These are phyloP conservation scores for Thalassiosira livingstoniorum DNA, from an alignment of 352 stramenopile genomes.

Conservation along the genomic window DNA sequence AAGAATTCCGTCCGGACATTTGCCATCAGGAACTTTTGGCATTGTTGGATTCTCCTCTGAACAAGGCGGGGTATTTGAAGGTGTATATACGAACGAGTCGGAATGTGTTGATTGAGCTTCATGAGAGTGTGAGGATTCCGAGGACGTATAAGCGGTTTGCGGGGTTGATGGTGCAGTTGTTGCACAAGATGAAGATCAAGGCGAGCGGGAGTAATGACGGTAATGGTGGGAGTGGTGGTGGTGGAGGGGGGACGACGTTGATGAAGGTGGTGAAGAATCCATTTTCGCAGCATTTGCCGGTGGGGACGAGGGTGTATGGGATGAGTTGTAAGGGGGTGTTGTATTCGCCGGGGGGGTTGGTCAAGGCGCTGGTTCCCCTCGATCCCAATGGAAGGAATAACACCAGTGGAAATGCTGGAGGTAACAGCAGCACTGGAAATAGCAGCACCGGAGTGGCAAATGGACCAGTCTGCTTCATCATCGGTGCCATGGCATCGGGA, in stretches of 20 bases:
- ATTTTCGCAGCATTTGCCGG: slow-evolving; percentile 95
- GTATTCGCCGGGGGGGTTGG: slow-evolving; percentile 95
- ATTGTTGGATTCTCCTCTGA: slow-evolving; percentile 98
- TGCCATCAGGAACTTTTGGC: slow-evolving; percentile 98
- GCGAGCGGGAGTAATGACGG: slow-evolving; percentile 94
- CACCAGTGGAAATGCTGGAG: too few species aligned
- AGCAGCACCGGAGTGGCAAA: slow-evolving; percentile 26
- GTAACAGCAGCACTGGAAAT: too few species aligned
- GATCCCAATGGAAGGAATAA: slow-evolving; percentile 55
- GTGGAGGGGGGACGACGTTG: slow-evolving; percentile 93
- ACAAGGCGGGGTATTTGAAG: slow-evolving; percentile 98
- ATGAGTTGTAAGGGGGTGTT: slow-evolving; percentile 93
- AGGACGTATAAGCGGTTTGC: slow-evolving; percentile 98
- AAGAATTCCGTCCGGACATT: slow-evolving; percentile 98
- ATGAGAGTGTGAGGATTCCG: slow-evolving; percentile 97
- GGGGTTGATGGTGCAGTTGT: slow-evolving; percentile 93
- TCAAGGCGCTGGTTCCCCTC: slow-evolving; percentile 88
- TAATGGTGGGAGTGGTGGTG: too few species aligned
- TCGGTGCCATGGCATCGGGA: slow-evolving; percentile 96
- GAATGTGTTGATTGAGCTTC: slow-evolving; percentile 98
- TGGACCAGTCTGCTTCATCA: slow-evolving; percentile 92
- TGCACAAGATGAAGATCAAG: slow-evolving; percentile 99
- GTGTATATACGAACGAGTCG: slow-evolving; percentile 97
- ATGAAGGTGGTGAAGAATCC: slow-evolving; percentile 99
- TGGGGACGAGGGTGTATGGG: slow-evolving; percentile 95